phyloP scores from a whole-genome alignment of 495 filamentous ascomycete genomes.

The Xylaria venustula region DNA sequence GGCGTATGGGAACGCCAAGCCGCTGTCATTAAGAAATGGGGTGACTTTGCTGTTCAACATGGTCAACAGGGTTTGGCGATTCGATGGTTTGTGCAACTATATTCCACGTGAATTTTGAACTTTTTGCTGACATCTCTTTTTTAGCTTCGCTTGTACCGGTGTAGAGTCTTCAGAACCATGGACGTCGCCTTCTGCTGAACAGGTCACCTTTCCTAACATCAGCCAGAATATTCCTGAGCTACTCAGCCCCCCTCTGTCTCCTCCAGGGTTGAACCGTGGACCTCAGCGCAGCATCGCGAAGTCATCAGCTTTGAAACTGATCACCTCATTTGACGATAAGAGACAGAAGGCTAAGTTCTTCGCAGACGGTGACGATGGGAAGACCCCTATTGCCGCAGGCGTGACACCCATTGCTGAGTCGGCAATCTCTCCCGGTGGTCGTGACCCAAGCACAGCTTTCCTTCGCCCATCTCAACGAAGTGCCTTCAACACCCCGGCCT shows the following conservation, averaged over 20 bases:
- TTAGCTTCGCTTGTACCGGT: constrained; percentile 74
- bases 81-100: constrained; percentile 58
- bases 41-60: constrained; percentile 83
- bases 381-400: constrained; percentile 73
- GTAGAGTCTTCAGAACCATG: constrained; percentile 74
- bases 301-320: constrained; percentile 84
- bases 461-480: constrained; percentile 58
- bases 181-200: constrained; percentile 76
- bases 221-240: constrained; percentile 48
- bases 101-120: background rate
- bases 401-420: constrained; percentile 92
- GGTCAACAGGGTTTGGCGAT: constrained; percentile 88
- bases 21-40: constrained; percentile 88
- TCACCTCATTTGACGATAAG: constrained; percentile 79
- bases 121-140: background rate
- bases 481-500: constrained; percentile 63
- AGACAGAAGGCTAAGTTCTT: constrained; percentile 65
- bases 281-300: constrained; percentile 65
- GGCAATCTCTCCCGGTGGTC: constrained; percentile 72
- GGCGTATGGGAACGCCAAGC: constrained; percentile 87
- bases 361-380: constrained; percentile 61
- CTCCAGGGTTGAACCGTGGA: constrained; percentile 46
- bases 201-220: constrained; percentile 54
- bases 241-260: constrained; percentile 59
- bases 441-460: constrained; percentile 63